Evolutionary conservation across 1,284 basidiomycete genomes (phyloP).

Genomic region (Cryptococcus sp.): DNA sequence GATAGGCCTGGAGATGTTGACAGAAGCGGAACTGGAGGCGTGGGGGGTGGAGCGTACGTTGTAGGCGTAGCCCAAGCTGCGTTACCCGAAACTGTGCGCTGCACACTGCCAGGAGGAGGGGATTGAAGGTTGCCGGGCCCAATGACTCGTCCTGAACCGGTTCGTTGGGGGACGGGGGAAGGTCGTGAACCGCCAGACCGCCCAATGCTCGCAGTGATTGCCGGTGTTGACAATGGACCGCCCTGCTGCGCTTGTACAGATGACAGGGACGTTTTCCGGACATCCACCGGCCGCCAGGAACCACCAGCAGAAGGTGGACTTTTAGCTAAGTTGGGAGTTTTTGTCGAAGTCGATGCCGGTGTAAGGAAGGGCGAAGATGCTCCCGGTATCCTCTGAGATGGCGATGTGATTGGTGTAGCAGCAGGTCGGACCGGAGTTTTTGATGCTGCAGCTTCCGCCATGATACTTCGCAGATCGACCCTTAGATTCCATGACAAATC

Average conservation of each 20-base stretch:
- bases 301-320: slow-evolving; percentile 18
- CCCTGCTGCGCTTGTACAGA: slow-evolving; percentile 38
- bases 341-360: slow-evolving; percentile 13
- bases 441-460: slow-evolving; percentile 65
- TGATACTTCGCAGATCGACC: slow-evolving; percentile 79
- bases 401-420: slow-evolving; percentile 3
- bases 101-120: slow-evolving; percentile 11
- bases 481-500: slow-evolving; percentile 51
- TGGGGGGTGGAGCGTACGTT: slow-evolving; percentile 50
- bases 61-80: slow-evolving; percentile 30
- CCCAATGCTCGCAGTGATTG: slow-evolving; percentile 2
- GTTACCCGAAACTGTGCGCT: slow-evolving; percentile 6
- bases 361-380: slow-evolving; percentile 10
- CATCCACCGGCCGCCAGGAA: slow-evolving; percentile 37
- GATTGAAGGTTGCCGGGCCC: slow-evolving; percentile 36
- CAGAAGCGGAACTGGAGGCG: slow-evolving; percentile 50
- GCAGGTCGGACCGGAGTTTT: slow-evolving; percentile 27
- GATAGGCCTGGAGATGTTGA: slow-evolving; percentile 34
- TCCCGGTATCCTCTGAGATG: slow-evolving; percentile 3
- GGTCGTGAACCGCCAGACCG: slow-evolving; percentile 19
- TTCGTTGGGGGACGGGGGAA: slow-evolving; percentile 18
- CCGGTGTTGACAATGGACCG: neutral
- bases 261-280: slow-evolving; percentile 32
- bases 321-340: slow-evolving; percentile 3
- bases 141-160: slow-evolving; percentile 30